Conservation (phyloP, 2,329 filamentous ascomycete genomes). For the Lachnellula cervina region DNA sequence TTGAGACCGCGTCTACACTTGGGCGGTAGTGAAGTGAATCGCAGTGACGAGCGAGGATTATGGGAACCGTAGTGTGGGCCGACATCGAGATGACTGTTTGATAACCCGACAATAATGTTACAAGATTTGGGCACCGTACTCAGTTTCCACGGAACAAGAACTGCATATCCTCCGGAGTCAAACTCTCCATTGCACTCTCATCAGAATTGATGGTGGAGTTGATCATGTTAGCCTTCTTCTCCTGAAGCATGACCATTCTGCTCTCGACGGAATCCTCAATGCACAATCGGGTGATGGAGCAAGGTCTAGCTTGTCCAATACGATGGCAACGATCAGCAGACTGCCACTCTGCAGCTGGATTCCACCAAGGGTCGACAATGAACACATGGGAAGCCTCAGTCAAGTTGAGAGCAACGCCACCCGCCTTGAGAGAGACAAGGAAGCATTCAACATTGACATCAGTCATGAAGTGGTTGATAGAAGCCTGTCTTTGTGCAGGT, state of each 20-base stretch:
- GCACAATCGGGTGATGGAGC: slow-evolving; percentile 87
- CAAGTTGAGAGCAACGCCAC: slow-evolving; percentile 89
- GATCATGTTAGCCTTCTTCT: slow-evolving; percentile 99
- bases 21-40: no score
- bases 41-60: no score
- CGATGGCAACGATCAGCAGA: slow-evolving; percentile 90
- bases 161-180: slow-evolving; percentile 88
- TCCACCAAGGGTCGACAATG: slow-evolving; percentile 99
- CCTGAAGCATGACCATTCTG: slow-evolving; percentile 89
- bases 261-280: slow-evolving; percentile 98
- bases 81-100: no score
- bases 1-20: no score
- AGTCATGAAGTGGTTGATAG: slow-evolving; percentile 95
- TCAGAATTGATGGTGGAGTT: slow-evolving; percentile 95
- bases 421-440: slow-evolving; percentile 90
- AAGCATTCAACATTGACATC: slow-evolving; percentile 94
- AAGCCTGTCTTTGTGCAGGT: slow-evolving; percentile 84
- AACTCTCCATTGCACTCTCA: slow-evolving; percentile 82
- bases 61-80: no score
- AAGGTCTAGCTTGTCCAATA: slow-evolving; percentile 90
- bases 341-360: slow-evolving; percentile 99
- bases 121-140: neutral
- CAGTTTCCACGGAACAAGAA: slow-evolving; percentile 79
- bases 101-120: neutral
- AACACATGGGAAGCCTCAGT: slow-evolving; percentile 94